Base-by-base conservation (phyloP, 2,329 filamentous ascomycete species). In the Phyllosticta paracitricarpa region DNA sequence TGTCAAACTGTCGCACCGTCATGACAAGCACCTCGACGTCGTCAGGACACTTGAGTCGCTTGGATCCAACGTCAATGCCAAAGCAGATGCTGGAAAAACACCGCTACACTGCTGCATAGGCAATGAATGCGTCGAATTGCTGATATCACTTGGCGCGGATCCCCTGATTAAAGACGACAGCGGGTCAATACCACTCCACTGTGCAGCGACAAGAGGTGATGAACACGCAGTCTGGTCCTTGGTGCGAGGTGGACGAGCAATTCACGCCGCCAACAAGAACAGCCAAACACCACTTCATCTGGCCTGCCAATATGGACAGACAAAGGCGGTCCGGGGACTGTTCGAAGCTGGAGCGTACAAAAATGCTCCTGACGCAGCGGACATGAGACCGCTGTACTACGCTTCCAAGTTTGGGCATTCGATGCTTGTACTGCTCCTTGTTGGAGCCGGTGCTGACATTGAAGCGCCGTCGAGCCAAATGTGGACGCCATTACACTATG, bases 1-100 rank as follows among this genome's bases (percentile, higher is more conserved):
- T 77, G 40, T 83, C 79, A 56, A 83, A 81, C 19, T 78, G 76
- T 56, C 81, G 68, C 12, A 79, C 67, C 0, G 78, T 78, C 68
- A 82, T 76, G 2, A 78, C 77, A 52, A 52, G 0, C 24, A 55
- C 22, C 22, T 55, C 4, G 26, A 48, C n/a, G 54, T 55, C 2
- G 48, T 55, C 12, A 9, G 26, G n/a, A 48, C 52, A 17, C 58
- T 59, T 4, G 24, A 28, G n/a, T 10, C n/a, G n/a, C 58, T 54
- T 25, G 58, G 58, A 7, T 51, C 58, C 3, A 22, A 55, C 28
- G 6, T 51, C 3, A 33, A 55, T 22, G 58, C 52, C 3, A 14
- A 40, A 4, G 58, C 19, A 4, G 55, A 55, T 3, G 14, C 9
- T 0, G 28, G 22, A 5, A 40, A 22, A 7, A 59, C 58, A 6